These are phyloP conservation scores for Calcarisporium arbuscula DNA, from an alignment of 2,329 filamentous ascomycete genomes.

Conservation along the genomic window DNA sequence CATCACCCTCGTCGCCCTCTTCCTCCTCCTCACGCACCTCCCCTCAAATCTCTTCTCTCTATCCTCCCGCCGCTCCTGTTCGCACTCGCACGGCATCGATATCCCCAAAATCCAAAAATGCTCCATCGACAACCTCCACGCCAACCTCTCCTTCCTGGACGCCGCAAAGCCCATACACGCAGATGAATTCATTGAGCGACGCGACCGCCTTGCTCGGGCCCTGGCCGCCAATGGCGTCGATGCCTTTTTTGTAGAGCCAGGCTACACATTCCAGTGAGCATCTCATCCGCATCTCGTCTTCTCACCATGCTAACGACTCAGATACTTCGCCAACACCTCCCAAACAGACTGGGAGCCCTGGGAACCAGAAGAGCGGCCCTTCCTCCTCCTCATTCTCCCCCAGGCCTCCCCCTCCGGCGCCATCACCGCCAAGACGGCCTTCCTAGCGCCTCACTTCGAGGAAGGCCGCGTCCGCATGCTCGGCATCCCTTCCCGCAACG, in stretches of 20 bases:
- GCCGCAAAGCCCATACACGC: constrained; percentile 38
- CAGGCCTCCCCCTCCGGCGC: constrained; percentile 27
- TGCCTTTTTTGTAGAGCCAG: constrained; percentile 57
- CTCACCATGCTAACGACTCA: constrained; percentile 7
- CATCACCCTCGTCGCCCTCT: too few relatives aligned
- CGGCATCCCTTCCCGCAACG: constrained; percentile 46
- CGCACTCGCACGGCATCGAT: constrained; percentile 5
- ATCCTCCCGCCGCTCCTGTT: background rate
- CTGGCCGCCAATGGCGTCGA: constrained; percentile 44
- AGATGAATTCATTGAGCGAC: constrained; percentile 47
- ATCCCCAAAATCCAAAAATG: constrained; percentile 30
- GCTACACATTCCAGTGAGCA: constrained; percentile 51
- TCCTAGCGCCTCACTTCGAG: constrained; percentile 55
- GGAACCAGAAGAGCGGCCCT: constrained; percentile 59
- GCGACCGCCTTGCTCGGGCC: constrained; percentile 50
- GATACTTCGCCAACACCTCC: constrained; percentile 55
- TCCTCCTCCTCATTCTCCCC: constrained; percentile 55
- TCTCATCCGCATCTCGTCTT: background rate
- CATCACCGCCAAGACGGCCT: constrained; percentile 48
- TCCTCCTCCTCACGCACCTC: too few relatives aligned
- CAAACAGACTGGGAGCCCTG: constrained; percentile 58
- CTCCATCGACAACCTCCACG: constrained; percentile 44
- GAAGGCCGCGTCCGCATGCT: constrained; percentile 53
- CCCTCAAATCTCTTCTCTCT: constrained; percentile 1
- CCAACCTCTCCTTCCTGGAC: constrained; percentile 45